phyloP scores from a whole-genome alignment of 202 grass and related monocot genomes.

The Bolboschoenoplectus hybrid region DNA sequence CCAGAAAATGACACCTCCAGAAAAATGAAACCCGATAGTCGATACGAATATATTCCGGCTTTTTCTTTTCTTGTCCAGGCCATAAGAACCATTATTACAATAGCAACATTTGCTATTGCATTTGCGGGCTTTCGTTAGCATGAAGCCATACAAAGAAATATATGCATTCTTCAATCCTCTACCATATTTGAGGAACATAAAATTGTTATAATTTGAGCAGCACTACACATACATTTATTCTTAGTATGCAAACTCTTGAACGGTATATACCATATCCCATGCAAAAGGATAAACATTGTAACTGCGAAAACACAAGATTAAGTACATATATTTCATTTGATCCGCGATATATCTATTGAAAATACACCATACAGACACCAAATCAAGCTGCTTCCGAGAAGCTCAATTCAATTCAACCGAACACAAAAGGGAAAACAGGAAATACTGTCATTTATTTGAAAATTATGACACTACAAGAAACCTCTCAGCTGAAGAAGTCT shows the following conservation, averaged over 20 bases:
- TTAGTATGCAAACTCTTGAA: neutral
- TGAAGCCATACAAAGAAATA: neutral
- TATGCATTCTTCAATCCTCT: neutral
- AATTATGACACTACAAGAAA: neutral
- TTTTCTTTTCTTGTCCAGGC: too few species aligned
- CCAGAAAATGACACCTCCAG: too few species aligned
- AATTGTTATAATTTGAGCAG: neutral
- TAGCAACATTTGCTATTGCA: neutral
- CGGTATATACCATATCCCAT: neutral
- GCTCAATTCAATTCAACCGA: neutral
- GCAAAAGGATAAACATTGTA: neutral
- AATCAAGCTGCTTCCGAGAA: neutral
- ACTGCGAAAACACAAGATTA: neutral
- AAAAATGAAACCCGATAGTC: too few species aligned
- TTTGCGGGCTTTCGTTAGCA: neutral
- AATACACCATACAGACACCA: neutral
- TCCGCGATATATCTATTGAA: neutral
- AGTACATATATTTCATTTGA: neutral
- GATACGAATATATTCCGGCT: too few species aligned
- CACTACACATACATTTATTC: neutral
- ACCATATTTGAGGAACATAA: neutral
- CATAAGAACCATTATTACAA: neutral
- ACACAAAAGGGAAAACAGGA: neutral
- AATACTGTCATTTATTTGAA: neutral
- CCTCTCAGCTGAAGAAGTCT: conserved; percentile 51